These are phyloP conservation scores for Pythium coloratum DNA, from an alignment of 352 stramenopile species.

Conservation along the genomic window DNA sequence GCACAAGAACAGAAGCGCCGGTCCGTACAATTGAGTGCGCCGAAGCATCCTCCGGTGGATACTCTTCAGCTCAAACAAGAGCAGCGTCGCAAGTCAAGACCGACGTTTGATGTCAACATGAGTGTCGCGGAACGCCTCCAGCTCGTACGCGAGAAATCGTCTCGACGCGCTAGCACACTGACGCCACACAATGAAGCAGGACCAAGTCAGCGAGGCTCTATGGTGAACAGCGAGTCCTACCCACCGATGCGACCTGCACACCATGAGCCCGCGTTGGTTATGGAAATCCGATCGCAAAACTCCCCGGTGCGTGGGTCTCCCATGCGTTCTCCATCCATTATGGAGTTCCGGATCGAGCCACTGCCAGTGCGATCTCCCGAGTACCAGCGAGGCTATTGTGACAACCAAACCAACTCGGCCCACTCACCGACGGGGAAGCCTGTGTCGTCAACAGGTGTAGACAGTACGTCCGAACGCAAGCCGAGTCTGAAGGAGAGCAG, in stretches of 20 bases:
- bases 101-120: slow-evolving; percentile 64
- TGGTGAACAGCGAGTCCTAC: neutral
- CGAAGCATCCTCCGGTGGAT: slow-evolving; percentile 63
- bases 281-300: slow-evolving; percentile 20
- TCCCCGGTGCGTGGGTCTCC: slow-evolving; percentile 27
- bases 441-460: neutral
- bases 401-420: slow-evolving; percentile 3
- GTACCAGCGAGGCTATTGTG: slow-evolving; percentile 20
- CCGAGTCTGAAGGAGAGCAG: slow-evolving; percentile 38
- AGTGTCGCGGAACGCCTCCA: slow-evolving; percentile 65
- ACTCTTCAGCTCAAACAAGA: slow-evolving; percentile 54
- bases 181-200: slow-evolving; percentile 5
- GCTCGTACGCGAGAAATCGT: slow-evolving; percentile 48
- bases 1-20: slow-evolving; percentile 55
- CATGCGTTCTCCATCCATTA: slow-evolving; percentile 23
- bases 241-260: slow-evolving; percentile 3
- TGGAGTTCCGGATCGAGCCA: slow-evolving; percentile 51
- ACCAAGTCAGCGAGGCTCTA: neutral
- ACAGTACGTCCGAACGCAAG: slow-evolving; percentile 9
- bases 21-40: slow-evolving; percentile 61
- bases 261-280: slow-evolving; percentile 14
- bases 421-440: slow-evolving; percentile 2
- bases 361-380: slow-evolving; percentile 27
- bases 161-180: slow-evolving; percentile 31
- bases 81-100: slow-evolving; percentile 58